phyloP scores from a whole-genome alignment of 345 rosid species.

The Corchorus olitorius region DNA sequence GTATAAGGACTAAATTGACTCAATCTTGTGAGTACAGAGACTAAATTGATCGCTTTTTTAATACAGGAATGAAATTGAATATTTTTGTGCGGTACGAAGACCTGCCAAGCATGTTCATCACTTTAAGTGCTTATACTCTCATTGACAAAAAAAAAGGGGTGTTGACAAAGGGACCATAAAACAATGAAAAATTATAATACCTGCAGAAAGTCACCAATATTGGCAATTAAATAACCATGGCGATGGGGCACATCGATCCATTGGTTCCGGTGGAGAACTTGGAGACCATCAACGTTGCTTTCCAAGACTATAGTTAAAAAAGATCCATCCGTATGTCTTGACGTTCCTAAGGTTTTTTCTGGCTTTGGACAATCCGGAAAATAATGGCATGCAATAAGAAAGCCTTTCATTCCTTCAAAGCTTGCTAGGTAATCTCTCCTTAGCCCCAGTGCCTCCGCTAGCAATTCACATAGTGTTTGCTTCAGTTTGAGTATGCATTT shows the following conservation, averaged over 20 bases:
- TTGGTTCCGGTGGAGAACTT: slow-evolving; percentile 30
- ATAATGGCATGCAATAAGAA: slow-evolving; percentile 40
- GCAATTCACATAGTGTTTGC: slow-evolving; percentile 29
- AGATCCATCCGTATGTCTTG: slow-evolving; percentile 44
- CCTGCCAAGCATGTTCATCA: no score
- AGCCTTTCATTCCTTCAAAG: slow-evolving; percentile 46
- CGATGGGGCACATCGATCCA: slow-evolving; percentile 41
- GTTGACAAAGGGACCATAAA: no score
- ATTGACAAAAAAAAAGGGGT: no score
- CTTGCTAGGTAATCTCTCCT: slow-evolving; percentile 28
- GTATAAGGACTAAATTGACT: no score
- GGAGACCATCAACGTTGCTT: neutral
- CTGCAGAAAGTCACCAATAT: slow-evolving; percentile 11
- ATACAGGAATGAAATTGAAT: no score
- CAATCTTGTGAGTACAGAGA: no score
- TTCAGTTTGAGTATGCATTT: slow-evolving; percentile 29
- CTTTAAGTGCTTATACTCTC: no score
- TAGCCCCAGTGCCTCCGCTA: slow-evolving; percentile 50
- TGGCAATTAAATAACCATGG: neutral
- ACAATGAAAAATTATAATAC: neutral
- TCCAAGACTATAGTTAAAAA: slow-evolving; percentile 50
- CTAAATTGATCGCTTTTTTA: no score
- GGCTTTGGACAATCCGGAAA: slow-evolving; percentile 55
- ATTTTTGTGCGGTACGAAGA: no score
- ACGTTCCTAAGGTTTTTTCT: slow-evolving; percentile 40